Conservation (phyloP, 257 asterid genomes). For the Verbascum thapsus region DNA sequence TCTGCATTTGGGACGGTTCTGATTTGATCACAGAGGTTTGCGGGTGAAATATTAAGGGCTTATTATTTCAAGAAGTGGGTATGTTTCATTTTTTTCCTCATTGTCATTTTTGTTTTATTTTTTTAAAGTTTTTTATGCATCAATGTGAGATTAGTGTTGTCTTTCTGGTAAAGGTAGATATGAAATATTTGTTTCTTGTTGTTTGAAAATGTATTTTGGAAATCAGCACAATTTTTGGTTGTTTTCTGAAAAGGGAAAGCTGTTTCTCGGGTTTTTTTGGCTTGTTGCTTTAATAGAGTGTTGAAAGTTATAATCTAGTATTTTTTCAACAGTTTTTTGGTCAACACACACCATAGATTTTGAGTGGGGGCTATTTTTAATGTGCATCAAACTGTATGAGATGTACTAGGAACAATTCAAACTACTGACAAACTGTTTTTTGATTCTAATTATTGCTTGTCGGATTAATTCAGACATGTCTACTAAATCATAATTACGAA, state of each 20-base stretch:
- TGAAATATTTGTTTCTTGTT: not conserved
- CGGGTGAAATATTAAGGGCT: slow-evolving; percentile 36
- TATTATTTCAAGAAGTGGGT: slow-evolving; percentile 44
- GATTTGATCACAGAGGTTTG: slow-evolving; percentile 37
- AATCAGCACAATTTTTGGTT: slow-evolving; percentile 26
- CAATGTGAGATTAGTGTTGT: not conserved
- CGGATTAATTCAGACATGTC: slow-evolving; percentile 19
- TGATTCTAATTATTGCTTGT: slow-evolving; percentile 7
- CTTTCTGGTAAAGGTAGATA: not conserved
- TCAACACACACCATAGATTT: slow-evolving; percentile 23
- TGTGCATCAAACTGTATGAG: slow-evolving; percentile 10
- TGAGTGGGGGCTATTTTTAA: slow-evolving; percentile 15
- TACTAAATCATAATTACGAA: not conserved
- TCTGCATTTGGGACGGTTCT: slow-evolving; percentile 44
- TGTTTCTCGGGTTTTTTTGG: slow-evolving; percentile 13
- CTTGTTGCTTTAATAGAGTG: slow-evolving; percentile 17
- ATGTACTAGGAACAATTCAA: slow-evolving; percentile 18
- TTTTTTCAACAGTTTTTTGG: not conserved
- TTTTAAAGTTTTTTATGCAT: not conserved
- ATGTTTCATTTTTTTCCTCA: slow-evolving; percentile 27
- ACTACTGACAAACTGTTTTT: slow-evolving; percentile 5
- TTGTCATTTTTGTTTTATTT: slow-evolving; percentile 8
- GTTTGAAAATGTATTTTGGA: not conserved
- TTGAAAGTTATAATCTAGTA: slow-evolving; percentile 7
- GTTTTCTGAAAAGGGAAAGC: slow-evolving; percentile 18